phyloP scores from a whole-genome alignment of 2,329 filamentous ascomycete species.

The Diaporthe capsici region DNA sequence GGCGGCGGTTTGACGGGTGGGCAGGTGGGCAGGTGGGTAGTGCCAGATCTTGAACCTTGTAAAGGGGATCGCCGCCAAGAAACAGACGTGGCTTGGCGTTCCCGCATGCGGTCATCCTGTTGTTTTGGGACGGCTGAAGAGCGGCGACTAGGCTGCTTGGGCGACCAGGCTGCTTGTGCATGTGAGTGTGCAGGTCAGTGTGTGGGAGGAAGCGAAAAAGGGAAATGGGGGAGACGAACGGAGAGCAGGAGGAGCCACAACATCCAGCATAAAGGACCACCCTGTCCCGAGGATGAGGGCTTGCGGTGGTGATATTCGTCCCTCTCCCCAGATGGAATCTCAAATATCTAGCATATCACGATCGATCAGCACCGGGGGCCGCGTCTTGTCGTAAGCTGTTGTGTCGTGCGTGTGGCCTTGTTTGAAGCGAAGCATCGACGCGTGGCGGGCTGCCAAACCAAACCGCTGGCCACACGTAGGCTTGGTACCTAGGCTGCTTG shows the following conservation, averaged over 20 bases:
- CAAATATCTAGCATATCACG: background rate
- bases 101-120: conserved; percentile 8
- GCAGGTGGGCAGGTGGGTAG: background rate
- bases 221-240: background rate
- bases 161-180: background rate
- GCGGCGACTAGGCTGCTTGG: background rate
- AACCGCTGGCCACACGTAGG: background rate
- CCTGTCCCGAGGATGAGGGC: too few relatives aligned
- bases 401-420: conserved; percentile 7
- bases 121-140: background rate
- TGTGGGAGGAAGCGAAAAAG: background rate
- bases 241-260: background rate
- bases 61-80: conserved; percentile 29
- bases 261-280: background rate
- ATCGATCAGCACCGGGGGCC: conserved; percentile 8
- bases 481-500: background rate
- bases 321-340: background rate
- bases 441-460: conserved; percentile 2
- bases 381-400: background rate
- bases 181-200: background rate
- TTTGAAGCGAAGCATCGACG: conserved; percentile 3
- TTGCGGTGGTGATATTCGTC: too few relatives aligned
- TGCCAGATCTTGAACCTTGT: conserved; percentile 10
- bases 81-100: conserved; percentile 18
- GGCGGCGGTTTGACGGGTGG: conserved; percentile 11